Percentiles rank a stretch among this genome's conserved stretches.
Conservation (phyloP, 163 green algal species). For the Scenedesmus sp. region DNA sequence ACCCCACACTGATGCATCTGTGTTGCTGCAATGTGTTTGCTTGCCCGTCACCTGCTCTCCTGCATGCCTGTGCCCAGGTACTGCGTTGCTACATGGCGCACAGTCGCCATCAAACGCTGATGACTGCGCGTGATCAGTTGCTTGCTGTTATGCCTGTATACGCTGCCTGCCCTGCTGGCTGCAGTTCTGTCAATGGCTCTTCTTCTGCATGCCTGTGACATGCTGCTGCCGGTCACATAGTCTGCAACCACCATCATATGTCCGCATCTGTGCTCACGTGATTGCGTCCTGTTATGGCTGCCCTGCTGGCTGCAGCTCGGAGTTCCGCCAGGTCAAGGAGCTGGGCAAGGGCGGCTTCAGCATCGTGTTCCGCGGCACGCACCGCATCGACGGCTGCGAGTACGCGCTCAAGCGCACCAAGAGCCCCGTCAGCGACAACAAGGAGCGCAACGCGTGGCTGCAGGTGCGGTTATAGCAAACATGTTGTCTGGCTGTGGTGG, state of each 20-base stretch:
- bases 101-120: too few species aligned
- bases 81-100: too few species aligned
- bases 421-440: constrained; percentile 60
- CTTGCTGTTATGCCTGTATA: too few species aligned
- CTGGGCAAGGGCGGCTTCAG: constrained; percentile 89
- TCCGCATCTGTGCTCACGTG: too few species aligned
- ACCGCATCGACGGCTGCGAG: constrained; percentile 81
- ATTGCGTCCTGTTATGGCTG: not conserved
- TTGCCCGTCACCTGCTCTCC: not conserved
- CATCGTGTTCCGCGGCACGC: constrained; percentile 77
- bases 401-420: constrained; percentile 89
- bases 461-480: constrained; percentile 54
- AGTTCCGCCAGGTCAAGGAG: constrained; percentile 82
- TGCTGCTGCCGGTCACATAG: not conserved
- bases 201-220: too few species aligned
- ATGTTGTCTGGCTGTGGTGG: not conserved
- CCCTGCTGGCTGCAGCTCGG: constrained; percentile 56
- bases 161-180: too few species aligned
- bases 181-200: too few species aligned
- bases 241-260: too few species aligned
- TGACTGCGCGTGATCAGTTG: too few species aligned
- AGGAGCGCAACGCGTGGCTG: constrained; percentile 71
- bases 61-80: too few species aligned
- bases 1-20: not conserved
- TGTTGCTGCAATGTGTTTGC: not conserved